phyloP scores from a whole-genome alignment of 2,329 filamentous ascomycete genomes.

The Cercospora beticola region DNA sequence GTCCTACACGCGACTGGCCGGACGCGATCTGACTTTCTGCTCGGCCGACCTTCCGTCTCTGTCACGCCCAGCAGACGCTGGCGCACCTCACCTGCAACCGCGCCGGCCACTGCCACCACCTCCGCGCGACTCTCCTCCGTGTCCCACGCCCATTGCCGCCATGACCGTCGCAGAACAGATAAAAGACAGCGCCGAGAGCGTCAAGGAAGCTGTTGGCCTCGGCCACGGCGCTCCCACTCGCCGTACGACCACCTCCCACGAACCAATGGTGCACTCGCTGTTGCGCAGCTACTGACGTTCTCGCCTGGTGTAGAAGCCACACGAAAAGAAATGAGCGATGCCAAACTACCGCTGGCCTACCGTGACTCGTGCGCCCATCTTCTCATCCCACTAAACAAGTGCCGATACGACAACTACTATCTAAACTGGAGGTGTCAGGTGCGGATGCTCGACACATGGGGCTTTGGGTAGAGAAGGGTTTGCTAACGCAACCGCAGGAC shows the following conservation, averaged over 20 bases:
- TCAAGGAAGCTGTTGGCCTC: conserved; percentile 52
- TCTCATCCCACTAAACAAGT: conserved; percentile 92
- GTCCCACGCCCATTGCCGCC: conserved; percentile 10
- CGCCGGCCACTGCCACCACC: conserved; percentile 1
- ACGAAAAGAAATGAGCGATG: conserved; percentile 90
- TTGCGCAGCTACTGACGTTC: conserved; percentile 17
- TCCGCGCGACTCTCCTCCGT: neutral
- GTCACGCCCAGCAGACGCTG: neutral
- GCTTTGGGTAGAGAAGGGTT: neutral
- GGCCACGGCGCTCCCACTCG: conserved; percentile 38
- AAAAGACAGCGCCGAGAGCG: conserved; percentile 27
- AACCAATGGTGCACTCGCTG: conserved; percentile 16
- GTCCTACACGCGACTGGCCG: neutral
- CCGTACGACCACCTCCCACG: conserved; percentile 34
- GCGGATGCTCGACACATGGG: conserved; percentile 40
- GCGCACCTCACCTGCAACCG: conserved; percentile 5
- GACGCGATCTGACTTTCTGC: conserved; percentile 9
- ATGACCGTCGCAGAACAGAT: conserved; percentile 42
- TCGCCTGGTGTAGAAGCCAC: conserved; percentile 62
- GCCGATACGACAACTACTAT: conserved; percentile 88
- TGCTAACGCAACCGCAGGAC: conserved; percentile 57
- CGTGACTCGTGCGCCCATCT: conserved; percentile 94
- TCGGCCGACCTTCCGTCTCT: neutral
- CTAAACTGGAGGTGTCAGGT: conserved; percentile 98
- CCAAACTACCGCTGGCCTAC: conserved; percentile 83